Evolutionary conservation across 345 rosid genomes (phyloP).

Genomic region (Brassica incana): DNA sequence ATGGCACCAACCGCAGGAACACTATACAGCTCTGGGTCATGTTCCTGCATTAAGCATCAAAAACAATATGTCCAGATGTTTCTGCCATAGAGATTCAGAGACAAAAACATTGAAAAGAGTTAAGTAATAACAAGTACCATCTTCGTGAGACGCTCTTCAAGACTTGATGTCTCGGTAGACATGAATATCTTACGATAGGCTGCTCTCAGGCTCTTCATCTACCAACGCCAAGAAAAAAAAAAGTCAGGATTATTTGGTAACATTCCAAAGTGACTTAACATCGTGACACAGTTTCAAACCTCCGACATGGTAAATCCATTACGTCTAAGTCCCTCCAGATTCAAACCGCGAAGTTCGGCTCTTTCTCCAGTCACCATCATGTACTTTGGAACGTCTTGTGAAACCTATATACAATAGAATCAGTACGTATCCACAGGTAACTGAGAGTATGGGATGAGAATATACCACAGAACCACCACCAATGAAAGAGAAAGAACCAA

Average conservation of each 20-base stretch:
- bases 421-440: not conserved
- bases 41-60: constrained; percentile 50
- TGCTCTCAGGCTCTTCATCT: constrained; percentile 71
- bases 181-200: constrained; percentile 87
- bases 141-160: constrained; percentile 73
- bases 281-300: constrained; percentile 43
- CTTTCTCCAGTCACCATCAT: constrained; percentile 90
- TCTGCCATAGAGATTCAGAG: not conserved
- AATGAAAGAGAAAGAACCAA: constrained; percentile 77
- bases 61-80: not conserved
- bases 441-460: constrained; percentile 16
- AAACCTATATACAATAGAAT: constrained; percentile 46
- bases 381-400: constrained; percentile 94
- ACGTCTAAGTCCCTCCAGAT: constrained; percentile 85
- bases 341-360: constrained; percentile 88
- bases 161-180: constrained; percentile 51
- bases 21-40: constrained; percentile 48
- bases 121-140: constrained; percentile 49
- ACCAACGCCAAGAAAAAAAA: constrained; percentile 13
- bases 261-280: constrained; percentile 11
- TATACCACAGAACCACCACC: constrained; percentile 96
- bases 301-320: constrained; percentile 64
- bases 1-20: constrained; percentile 57
- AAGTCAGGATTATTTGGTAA: not conserved
- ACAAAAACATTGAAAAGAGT: not conserved